Evolutionary conservation across 2,329 filamentous ascomycete genomes (phyloP).

Genomic region (Xylariaceae sp.): DNA sequence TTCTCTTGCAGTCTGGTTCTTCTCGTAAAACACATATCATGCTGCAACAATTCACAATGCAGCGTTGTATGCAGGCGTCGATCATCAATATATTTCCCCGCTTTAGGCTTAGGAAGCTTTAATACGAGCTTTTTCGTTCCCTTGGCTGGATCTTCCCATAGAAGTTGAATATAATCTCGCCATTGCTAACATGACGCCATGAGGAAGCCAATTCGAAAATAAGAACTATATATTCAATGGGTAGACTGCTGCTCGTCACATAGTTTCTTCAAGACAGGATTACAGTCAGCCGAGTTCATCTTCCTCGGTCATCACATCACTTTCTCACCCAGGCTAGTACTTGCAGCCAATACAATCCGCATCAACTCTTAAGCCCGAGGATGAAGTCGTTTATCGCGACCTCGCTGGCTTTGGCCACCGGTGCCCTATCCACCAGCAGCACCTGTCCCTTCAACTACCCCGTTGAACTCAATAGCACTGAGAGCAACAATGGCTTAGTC

Average conservation of each 20-base stretch:
- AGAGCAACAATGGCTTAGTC: slow-evolving; percentile 28
- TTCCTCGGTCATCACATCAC: background rate
- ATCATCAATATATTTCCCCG: slow-evolving; percentile 9
- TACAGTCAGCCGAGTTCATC: too few relatives aligned
- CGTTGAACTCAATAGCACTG: slow-evolving; percentile 24
- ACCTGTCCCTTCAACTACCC: slow-evolving; percentile 33
- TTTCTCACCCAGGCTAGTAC: too few relatives aligned
- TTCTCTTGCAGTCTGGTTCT: too few relatives aligned
- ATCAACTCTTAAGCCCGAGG: background rate
- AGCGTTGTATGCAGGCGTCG: background rate
- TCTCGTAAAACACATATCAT: too few relatives aligned
- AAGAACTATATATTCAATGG: background rate
- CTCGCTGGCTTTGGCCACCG: slow-evolving; percentile 21
- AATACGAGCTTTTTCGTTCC: slow-evolving; percentile 16
- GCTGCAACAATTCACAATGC: background rate
- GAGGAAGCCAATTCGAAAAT: background rate
- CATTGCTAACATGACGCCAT: slow-evolving; percentile 11
- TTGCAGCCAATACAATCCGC: too few relatives aligned
- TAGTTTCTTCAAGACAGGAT: too few relatives aligned
- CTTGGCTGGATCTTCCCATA: background rate
- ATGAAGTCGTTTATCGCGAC: slow-evolving; percentile 20
- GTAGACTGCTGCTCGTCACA: too few relatives aligned
- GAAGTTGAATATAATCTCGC: background rate
- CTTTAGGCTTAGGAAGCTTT: background rate
- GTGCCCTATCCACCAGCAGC: slow-evolving; percentile 14